A percentile compares a stretch with the other conserved stretches of the same genome.
Conservation (phyloP, 1,284 basidiomycete species). For the Malassezia pachydermatis region DNA sequence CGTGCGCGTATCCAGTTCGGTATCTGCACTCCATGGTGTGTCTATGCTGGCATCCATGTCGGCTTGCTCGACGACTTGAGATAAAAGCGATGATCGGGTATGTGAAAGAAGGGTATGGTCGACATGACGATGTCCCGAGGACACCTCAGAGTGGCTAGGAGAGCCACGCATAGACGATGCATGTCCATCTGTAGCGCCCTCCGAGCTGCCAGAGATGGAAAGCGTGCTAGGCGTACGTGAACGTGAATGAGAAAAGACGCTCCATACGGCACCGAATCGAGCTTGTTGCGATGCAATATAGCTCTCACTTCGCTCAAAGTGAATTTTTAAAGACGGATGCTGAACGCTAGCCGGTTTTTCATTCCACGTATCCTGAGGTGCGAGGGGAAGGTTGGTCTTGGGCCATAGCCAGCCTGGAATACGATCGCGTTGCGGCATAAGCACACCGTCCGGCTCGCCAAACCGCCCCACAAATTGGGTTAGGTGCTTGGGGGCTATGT, state of each 20-base stretch:
- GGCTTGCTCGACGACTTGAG: background rate
- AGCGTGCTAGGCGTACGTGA: conserved; percentile 6
- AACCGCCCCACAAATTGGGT: conserved; percentile 35
- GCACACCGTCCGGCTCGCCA: conserved; percentile 36
- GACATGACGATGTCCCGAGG: background rate
- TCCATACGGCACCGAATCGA: conserved; percentile 11
- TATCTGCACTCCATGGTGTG: too few relatives aligned
- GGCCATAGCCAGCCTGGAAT: conserved; percentile 36
- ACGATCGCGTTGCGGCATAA: conserved; percentile 26
- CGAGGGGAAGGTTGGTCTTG: conserved; percentile 22
- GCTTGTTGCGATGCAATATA: conserved; percentile 8
- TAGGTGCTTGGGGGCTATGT: conserved; percentile 29
- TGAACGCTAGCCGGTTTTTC: conserved; percentile 20
- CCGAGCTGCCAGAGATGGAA: conserved; percentile 5
- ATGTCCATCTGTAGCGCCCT: background rate
- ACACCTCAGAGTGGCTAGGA: background rate
- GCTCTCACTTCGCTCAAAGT: conserved; percentile 24
- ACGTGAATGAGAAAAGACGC: background rate
- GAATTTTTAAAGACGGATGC: conserved; percentile 37
- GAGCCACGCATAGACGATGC: background rate
- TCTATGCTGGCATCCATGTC: background rate
- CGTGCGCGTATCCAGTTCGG: conserved; percentile 6
- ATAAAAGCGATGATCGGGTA: background rate
- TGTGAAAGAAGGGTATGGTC: background rate
- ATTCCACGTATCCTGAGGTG: background rate